Conservation (phyloP, 2,329 filamentous ascomycete genomes). For the Fusarium sp. region DNA sequence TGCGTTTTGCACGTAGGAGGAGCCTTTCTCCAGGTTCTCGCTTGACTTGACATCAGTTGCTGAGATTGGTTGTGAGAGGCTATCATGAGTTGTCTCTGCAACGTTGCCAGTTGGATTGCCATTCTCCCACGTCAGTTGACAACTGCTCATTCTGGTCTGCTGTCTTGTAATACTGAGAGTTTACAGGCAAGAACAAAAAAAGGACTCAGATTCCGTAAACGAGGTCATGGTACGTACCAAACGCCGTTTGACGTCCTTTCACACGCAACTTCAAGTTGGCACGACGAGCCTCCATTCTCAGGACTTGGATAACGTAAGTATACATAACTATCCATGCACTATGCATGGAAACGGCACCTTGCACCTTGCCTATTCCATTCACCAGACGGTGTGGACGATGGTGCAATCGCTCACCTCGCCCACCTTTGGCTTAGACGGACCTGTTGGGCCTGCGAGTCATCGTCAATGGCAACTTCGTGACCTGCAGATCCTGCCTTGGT, state of each 20-base stretch:
- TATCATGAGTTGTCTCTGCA: slow-evolving; percentile 20
- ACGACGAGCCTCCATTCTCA: slow-evolving; percentile 27
- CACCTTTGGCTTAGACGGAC: slow-evolving; percentile 19
- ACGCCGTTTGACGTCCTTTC: not conserved
- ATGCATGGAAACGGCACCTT: slow-evolving; percentile 33
- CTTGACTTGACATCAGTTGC: slow-evolving; percentile 33
- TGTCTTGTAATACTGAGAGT: not conserved
- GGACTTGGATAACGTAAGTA: slow-evolving; percentile 39
- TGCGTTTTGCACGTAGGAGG: slow-evolving; percentile 37
- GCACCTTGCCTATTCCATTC: slow-evolving; percentile 34
- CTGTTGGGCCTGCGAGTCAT: slow-evolving; percentile 43
- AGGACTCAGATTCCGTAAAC: not conserved
- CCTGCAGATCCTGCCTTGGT: slow-evolving; percentile 42
- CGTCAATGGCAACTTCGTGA: slow-evolving; percentile 39
- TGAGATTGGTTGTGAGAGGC: slow-evolving; percentile 7
- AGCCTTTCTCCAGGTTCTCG: slow-evolving; percentile 37
- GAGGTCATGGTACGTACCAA: not conserved
- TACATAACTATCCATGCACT: slow-evolving; percentile 31
- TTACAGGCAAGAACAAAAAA: not conserved
- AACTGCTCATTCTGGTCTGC: not conserved
- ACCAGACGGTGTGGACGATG: slow-evolving; percentile 37
- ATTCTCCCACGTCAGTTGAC: not conserved
- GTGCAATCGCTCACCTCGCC: slow-evolving; percentile 40
- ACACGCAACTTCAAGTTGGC: slow-evolving; percentile 21
- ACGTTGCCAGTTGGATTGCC: not conserved